These are phyloP conservation scores for Suhomyces canberraensis DNA, from an alignment of 805 yeast genomes.

Conservation along the genomic window DNA sequence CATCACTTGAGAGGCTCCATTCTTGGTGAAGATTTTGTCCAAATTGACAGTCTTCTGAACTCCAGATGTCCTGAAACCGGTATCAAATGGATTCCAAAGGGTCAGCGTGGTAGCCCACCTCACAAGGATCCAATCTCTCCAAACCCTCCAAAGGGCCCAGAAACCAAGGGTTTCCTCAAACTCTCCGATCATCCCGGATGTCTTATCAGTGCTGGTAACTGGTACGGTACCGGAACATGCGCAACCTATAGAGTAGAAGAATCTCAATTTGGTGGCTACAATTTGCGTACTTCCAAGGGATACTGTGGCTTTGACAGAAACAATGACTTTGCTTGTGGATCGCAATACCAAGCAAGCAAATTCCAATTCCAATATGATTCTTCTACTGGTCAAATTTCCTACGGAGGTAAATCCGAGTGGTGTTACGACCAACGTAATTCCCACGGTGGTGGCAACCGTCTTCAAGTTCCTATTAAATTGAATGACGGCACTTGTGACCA, in stretches of 20 bases:
- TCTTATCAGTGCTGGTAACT: conserved; percentile 79
- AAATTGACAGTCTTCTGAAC: conserved; percentile 49
- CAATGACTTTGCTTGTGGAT: conserved; percentile 13
- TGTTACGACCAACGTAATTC: conserved; percentile 29
- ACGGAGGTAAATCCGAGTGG: conserved; percentile 65
- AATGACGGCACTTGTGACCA: conserved; percentile 17
- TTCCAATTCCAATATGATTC: conserved; percentile 60
- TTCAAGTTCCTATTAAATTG: conserved; percentile 21
- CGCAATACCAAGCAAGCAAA: conserved; percentile 16
- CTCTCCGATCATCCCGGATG: conserved; percentile 62
- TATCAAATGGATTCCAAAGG: conserved; percentile 71
- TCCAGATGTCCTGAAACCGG: conserved; percentile 69
- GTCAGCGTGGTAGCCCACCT: not conserved
- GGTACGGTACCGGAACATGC: conserved; percentile 82
- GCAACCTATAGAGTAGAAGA: conserved; percentile 63
- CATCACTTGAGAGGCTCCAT: conserved; percentile 23
- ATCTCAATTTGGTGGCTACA: conserved; percentile 70
- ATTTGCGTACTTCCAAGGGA: conserved; percentile 68
- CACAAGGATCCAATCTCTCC: conserved; percentile 1
- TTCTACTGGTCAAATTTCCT: conserved; percentile 45
- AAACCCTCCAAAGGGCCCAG: conserved; percentile 16
- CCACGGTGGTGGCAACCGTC: conserved; percentile 22
- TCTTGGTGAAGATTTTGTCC: conserved; percentile 10
- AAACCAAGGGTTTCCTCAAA: conserved; percentile 36
- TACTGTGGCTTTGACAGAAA: conserved; percentile 48